phyloP scores from a whole-genome alignment of 345 rosid species.

The Salix exigua region DNA sequence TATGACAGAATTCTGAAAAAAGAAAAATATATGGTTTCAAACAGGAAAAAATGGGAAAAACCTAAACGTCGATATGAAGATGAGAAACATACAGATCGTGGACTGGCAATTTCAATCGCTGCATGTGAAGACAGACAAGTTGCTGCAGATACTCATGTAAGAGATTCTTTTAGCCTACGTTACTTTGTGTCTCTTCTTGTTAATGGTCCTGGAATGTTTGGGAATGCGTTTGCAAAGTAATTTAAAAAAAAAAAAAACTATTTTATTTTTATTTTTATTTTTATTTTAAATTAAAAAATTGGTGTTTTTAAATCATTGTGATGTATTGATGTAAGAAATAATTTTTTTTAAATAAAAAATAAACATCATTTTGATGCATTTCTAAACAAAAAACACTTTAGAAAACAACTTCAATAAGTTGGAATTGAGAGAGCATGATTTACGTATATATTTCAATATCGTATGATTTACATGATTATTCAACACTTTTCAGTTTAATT shows the following conservation, averaged over 20 bases:
- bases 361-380: too few relatives aligned
- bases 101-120: slow-evolving; percentile 23
- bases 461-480: neutral
- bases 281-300: too few relatives aligned
- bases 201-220: too few relatives aligned
- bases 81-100: slow-evolving; percentile 21
- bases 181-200: neutral
- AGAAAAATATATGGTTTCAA: neutral
- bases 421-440: too few relatives aligned
- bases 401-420: too few relatives aligned
- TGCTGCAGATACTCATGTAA: slow-evolving; percentile 20
- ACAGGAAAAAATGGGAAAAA: slow-evolving; percentile 33
- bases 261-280: too few relatives aligned
- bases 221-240: too few relatives aligned
- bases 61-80: slow-evolving; percentile 14
- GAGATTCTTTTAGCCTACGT: neutral
- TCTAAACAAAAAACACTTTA: too few relatives aligned
- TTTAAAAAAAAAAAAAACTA: too few relatives aligned
- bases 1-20: neutral
- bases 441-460: neutral
- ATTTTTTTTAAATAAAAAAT: too few relatives aligned
- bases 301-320: too few relatives aligned
- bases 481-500: neutral
- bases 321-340: too few relatives aligned
- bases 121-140: slow-evolving; percentile 21